Percentiles rank a stretch among this genome's conserved stretches.
These are phyloP conservation scores for Ophiorrhiza pumila DNA, from an alignment of 257 asterid species.

Conservation along the genomic window DNA sequence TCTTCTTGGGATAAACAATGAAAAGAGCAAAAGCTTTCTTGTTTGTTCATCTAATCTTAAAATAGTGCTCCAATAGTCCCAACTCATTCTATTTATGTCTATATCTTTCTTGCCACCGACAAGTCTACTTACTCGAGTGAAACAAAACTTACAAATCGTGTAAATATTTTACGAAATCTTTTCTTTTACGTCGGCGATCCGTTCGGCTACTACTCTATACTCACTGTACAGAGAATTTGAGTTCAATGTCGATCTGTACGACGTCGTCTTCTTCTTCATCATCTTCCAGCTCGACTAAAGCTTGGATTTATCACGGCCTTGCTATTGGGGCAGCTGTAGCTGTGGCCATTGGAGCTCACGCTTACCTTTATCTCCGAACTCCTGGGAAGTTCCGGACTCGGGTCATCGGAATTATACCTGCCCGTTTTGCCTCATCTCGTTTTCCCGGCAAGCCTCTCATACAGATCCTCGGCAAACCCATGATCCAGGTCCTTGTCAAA, in stretches of 20 bases:
- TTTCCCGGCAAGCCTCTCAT: conserved; percentile 87
- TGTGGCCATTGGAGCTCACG: conserved; percentile 59
- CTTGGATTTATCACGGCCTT: conserved; percentile 52
- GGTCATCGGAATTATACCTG: conserved; percentile 88
- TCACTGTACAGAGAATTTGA: background rate
- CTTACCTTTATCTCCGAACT: conserved; percentile 47
- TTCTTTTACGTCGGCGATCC: background rate
- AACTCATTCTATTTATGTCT: too few species aligned
- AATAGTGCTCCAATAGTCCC: too few species aligned
- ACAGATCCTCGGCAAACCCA: conserved; percentile 85
- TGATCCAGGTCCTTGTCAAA: conserved; percentile 68
- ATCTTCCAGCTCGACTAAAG: conserved; percentile 42
- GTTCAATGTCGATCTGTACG: conserved; percentile 42
- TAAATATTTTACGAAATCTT: background rate
- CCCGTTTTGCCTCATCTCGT: conserved; percentile 89
- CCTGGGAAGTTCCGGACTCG: conserved; percentile 62
- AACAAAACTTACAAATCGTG: too few species aligned
- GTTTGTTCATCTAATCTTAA: too few species aligned
- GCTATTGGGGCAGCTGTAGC: conserved; percentile 55
- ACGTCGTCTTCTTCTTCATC: conserved; percentile 29
- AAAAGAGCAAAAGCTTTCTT: too few species aligned
- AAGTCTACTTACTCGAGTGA: too few species aligned
- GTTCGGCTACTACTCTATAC: too few species aligned
- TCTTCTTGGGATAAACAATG: too few species aligned
- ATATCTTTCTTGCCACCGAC: too few species aligned